A percentile compares a stretch with the other conserved stretches of the same genome.
phyloP scores from a whole-genome alignment of 768 basidiomycete species.

The Mycena olivaceomarginata region DNA sequence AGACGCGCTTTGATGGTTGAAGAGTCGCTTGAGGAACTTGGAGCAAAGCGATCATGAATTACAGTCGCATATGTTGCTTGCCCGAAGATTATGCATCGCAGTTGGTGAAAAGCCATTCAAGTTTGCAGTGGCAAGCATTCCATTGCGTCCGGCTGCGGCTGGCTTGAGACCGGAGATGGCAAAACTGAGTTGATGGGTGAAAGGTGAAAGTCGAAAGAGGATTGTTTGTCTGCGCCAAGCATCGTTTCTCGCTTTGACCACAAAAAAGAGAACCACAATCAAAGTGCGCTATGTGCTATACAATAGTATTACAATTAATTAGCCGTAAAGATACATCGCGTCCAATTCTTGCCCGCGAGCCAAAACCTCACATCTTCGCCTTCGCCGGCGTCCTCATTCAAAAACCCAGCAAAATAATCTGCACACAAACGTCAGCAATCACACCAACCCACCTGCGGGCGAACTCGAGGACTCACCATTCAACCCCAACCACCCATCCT shows the following conservation, averaged over 20 bases:
- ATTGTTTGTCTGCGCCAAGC: constrained; percentile 5
- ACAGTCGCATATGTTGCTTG: neutral
- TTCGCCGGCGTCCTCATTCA: constrained; percentile 17
- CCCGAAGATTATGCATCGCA: neutral
- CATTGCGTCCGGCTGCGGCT: too few relatives aligned
- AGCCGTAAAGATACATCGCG: neutral
- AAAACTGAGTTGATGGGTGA: too few relatives aligned
- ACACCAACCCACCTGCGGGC: too few relatives aligned
- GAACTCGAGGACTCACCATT: constrained; percentile 27
- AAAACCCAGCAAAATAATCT: constrained; percentile 46
- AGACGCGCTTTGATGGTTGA: constrained; percentile 23
- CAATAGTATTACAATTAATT: constrained; percentile 22
- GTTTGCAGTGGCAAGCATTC: too few relatives aligned
- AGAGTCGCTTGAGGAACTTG: neutral
- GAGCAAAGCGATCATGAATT: neutral
- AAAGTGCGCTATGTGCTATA: neutral
- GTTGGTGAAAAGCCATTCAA: too few relatives aligned
- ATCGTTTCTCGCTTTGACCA: constrained; percentile 28
- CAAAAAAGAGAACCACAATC: neutral
- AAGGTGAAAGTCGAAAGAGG: neutral
- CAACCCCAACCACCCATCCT: constrained; percentile 44
- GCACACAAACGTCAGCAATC: neutral
- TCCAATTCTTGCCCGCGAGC: neutral
- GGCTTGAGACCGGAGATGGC: too few relatives aligned
- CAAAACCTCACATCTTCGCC: constrained; percentile 11